phyloP scores from a whole-genome alignment of 2,329 filamentous ascomycete species.

The Zasmidium citrigriseum region DNA sequence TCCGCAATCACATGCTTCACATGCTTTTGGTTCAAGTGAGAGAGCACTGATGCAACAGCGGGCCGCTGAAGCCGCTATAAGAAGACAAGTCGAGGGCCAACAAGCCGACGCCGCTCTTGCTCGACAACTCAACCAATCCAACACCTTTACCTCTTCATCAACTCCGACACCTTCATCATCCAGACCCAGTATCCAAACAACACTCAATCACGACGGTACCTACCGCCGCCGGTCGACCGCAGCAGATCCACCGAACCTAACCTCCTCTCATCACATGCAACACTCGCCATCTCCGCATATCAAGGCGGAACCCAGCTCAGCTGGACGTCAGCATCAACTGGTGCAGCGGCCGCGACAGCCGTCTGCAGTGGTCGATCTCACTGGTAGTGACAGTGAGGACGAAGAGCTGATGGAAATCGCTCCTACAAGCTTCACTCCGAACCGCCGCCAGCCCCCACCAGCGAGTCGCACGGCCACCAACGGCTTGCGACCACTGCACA shows the following conservation, averaged over 20 bases:
- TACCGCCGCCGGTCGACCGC: slow-evolving; percentile 26
- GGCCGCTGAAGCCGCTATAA: slow-evolving; percentile 13
- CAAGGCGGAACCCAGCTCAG: slow-evolving; percentile 7
- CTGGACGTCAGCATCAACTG: slow-evolving; percentile 12
- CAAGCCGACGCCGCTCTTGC: slow-evolving; percentile 29
- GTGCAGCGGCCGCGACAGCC: slow-evolving; percentile 16
- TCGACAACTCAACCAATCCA: slow-evolving; percentile 26
- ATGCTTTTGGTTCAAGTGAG: slow-evolving; percentile 20
- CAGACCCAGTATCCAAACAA: slow-evolving; percentile 31
- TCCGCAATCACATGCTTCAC: slow-evolving; percentile 29
- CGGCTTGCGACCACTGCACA: slow-evolving; percentile 8
- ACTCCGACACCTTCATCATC: no score
- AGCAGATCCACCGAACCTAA: slow-evolving; percentile 6
- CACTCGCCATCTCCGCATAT: slow-evolving; percentile 3
- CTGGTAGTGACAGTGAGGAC: slow-evolving; percentile 32
- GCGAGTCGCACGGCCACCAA: background rate
- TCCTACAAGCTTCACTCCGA: slow-evolving; percentile 27
- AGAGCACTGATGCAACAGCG: slow-evolving; percentile 14
- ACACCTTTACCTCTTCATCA: slow-evolving; percentile 11
- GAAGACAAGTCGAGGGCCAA: slow-evolving; percentile 18
- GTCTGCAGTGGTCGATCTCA: slow-evolving; percentile 33
- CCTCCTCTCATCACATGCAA: background rate
- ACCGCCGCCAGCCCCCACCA: slow-evolving; percentile 8
- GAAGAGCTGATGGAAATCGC: slow-evolving; percentile 31
- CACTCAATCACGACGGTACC: slow-evolving; percentile 29